A percentile compares a stretch with the other conserved stretches of the same genome.
phyloP scores from a whole-genome alignment of 2,329 filamentous ascomycete genomes.

The Ascochyta rabiei region DNA sequence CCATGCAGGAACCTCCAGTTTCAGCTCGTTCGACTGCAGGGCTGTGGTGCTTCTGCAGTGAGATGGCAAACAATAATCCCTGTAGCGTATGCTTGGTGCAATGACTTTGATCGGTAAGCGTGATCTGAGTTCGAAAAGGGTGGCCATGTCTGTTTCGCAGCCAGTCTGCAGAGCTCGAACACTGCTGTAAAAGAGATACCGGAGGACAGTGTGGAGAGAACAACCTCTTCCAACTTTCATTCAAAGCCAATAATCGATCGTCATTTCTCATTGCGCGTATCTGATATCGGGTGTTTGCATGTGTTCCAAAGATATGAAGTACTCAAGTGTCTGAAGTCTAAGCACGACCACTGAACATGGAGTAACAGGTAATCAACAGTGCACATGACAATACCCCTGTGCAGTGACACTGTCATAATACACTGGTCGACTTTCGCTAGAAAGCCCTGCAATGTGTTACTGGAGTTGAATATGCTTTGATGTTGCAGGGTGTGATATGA shows the following conservation, averaged over 20 bases:
- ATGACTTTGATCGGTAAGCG: not conserved
- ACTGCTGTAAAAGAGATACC: not conserved
- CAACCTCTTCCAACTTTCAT: not conserved
- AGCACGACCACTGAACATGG: not conserved
- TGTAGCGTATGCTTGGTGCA: slow-evolving; percentile 7
- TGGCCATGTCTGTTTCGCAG: not conserved
- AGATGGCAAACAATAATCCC: slow-evolving; percentile 9
- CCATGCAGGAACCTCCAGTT: slow-evolving; percentile 2
- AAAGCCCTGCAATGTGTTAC: not conserved
- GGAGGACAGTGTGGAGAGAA: not conserved
- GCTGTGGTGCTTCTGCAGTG: not conserved
- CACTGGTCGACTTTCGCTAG: not conserved
- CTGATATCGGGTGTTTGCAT: not conserved
- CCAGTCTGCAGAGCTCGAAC: not conserved
- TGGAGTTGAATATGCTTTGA: not conserved
- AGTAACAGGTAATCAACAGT: not conserved
- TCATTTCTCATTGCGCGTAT: not conserved
- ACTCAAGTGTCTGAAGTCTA: not conserved
- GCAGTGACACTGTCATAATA: not conserved
- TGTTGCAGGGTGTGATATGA: not conserved
- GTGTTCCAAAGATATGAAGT: not conserved
- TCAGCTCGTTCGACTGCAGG: slow-evolving; percentile 5
- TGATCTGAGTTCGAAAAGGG: not conserved
- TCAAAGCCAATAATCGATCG: not conserved
- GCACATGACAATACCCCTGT: not conserved